Percentiles rank a stretch among this genome's conserved stretches.
Evolutionary conservation across 306 rosid species (phyloP).

Genomic region (Medicago arabica): DNA sequence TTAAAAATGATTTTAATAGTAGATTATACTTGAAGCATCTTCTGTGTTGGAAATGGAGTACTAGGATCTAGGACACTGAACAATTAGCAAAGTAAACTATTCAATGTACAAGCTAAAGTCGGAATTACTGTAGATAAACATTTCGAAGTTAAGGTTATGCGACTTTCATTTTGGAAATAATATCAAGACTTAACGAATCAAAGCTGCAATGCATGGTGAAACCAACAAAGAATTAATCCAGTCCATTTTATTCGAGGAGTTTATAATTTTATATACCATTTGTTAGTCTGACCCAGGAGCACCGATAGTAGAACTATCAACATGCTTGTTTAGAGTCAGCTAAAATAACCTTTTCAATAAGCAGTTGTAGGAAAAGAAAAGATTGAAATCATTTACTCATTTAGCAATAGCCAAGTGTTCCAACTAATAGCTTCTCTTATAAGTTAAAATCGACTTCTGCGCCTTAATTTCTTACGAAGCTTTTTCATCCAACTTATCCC

Average conservation of each 20-base stretch:
- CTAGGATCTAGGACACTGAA: neutral
- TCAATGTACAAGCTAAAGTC: neutral
- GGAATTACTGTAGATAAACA: conserved; percentile 5
- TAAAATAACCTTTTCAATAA: neutral
- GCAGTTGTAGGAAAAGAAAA: conserved; percentile 4
- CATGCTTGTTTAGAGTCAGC: neutral
- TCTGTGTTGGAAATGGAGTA: conserved; percentile 16
- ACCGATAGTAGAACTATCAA: neutral
- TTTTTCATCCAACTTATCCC: neutral
- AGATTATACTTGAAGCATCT: conserved; percentile 14
- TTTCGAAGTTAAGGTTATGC: conserved; percentile 14
- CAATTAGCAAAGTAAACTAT: neutral
- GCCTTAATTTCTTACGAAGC: neutral
- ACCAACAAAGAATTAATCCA: neutral
- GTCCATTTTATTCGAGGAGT: neutral
- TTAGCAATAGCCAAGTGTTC: neutral
- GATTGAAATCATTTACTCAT: neutral
- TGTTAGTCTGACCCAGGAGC: neutral
- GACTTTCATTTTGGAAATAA: conserved; percentile 8
- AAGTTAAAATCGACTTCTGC: too few species aligned
- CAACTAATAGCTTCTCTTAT: too few species aligned
- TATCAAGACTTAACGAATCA: neutral
- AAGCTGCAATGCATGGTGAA: conserved; percentile 29
- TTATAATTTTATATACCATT: conserved; percentile 9
- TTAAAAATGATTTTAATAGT: neutral